Evolutionary conservation across 345 rosid genomes (phyloP), one percentile per base, ranked within the genome.

Genomic region (Eutrema japonicum): DNA sequence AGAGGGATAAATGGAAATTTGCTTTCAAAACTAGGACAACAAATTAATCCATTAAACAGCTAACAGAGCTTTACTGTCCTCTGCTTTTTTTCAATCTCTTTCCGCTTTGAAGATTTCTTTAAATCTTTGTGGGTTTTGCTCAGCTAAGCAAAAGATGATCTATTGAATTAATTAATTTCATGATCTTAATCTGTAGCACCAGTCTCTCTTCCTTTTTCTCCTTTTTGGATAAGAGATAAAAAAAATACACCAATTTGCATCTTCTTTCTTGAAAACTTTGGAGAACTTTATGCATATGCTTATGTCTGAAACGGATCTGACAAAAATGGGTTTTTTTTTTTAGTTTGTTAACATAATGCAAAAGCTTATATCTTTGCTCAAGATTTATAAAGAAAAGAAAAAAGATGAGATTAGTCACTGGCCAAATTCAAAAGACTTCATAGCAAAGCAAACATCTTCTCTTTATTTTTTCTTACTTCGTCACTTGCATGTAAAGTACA

Each of bases 371-470:
- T 75, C 77, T 63, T 67, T 78, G 65, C 27, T 41, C 57, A 64
- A 4, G 48, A 22, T 54, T 46, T 38, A 52, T 27, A 47, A 64
- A 8, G 48, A 41, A 70, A 64, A 57, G 54, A 59, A 58, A 42
- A 60, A 43, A 65, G 72, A 66, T 66, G 73, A 66, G 77, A 53
- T 43, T 62, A 11, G 64, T 10, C 69, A 57, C 3, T 62, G 56
- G 70, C 79, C 75, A 62, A 76, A 77, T 64, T 46, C 54, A 77
- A 77, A 77, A 77, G 80, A 71, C 92, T 83, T 84, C 82, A 46
- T 76, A 43, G 81, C 88, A 88, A 90, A 87, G 97, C 43, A 85
- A 81, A 81, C 75, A 48, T 59, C 71, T 78, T 58, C 61, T 68
- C 49, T 43, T 81, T 74, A 60, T 66, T 66, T 42, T 69, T 51